Conservation (phyloP, 2,329 filamentous ascomycete species). For the Malbranchea cinnamomea region DNA sequence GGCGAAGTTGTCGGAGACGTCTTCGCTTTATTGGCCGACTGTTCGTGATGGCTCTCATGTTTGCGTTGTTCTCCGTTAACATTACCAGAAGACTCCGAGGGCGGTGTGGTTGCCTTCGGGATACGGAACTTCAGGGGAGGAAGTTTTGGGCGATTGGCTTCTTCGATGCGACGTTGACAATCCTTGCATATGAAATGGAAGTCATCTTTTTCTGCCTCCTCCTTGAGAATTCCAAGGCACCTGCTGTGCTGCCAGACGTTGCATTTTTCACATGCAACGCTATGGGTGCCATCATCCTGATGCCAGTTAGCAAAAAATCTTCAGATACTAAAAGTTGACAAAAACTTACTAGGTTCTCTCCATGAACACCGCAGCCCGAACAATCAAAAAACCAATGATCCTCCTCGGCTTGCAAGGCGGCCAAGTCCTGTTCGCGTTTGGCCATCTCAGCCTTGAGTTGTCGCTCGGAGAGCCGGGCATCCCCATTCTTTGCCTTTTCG, state of each 20-base stretch:
- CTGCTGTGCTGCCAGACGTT: slow-evolving; percentile 95
- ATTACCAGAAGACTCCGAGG: slow-evolving; percentile 14
- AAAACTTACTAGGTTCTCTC: slow-evolving; percentile 52
- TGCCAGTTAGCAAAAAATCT: too few relatives aligned
- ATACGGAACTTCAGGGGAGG: slow-evolving; percentile 45
- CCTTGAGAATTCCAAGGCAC: slow-evolving; percentile 66
- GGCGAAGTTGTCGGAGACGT: too few relatives aligned
- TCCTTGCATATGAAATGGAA: slow-evolving; percentile 76
- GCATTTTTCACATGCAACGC: slow-evolving; percentile 84
- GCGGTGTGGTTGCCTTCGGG: slow-evolving; percentile 35
- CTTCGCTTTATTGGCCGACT: slow-evolving; percentile 15
- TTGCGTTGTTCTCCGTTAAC: slow-evolving; percentile 13
- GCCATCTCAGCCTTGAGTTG: slow-evolving; percentile 72
- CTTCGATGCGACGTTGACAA: slow-evolving; percentile 56
- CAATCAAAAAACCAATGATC: slow-evolving; percentile 96
- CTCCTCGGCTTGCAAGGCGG: slow-evolving; percentile 59
- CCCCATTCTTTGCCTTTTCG: slow-evolving; percentile 40
- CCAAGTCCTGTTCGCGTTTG: slow-evolving; percentile 59
- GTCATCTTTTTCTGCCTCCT: slow-evolving; percentile 66
- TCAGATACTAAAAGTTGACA: too few relatives aligned
- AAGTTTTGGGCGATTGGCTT: slow-evolving; percentile 46
- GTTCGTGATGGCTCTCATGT: too few relatives aligned
- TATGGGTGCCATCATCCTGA: slow-evolving; percentile 80
- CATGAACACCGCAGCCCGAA: slow-evolving; percentile 69
- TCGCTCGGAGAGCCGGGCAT: slow-evolving; percentile 57